phyloP scores from a whole-genome alignment of 164 flowering plant genomes.

The Liquidambar formosana region DNA sequence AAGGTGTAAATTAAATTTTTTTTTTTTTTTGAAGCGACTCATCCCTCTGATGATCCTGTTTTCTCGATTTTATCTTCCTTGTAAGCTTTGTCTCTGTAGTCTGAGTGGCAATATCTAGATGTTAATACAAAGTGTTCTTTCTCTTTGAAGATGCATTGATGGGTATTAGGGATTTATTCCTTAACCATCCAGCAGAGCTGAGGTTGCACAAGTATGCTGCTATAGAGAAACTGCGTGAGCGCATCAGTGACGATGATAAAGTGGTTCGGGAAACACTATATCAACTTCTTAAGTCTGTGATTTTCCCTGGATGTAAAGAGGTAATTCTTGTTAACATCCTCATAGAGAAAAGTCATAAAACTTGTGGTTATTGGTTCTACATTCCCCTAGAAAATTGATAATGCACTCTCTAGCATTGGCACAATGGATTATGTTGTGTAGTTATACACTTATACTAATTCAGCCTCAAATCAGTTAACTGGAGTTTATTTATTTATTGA shows the following conservation, averaged over 20 bases:
- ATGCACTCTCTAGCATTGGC: neutral
- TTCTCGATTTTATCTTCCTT: neutral
- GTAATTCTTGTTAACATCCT: slow-evolving; percentile 27
- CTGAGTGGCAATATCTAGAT: neutral
- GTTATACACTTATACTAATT: too few relatives aligned
- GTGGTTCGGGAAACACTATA: slow-evolving; percentile 71
- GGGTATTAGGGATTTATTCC: slow-evolving; percentile 74
- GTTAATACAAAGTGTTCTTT: neutral
- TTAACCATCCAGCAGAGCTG: slow-evolving; percentile 61
- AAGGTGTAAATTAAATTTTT: too few relatives aligned
- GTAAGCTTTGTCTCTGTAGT: neutral
- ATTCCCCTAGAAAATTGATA: too few relatives aligned
- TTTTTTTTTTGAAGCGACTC: too few relatives aligned
- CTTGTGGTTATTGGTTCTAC: too few relatives aligned
- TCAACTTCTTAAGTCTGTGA: slow-evolving; percentile 63
- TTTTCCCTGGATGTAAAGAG: slow-evolving; percentile 74
- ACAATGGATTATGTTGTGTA: neutral
- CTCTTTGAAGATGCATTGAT: slow-evolving; percentile 65
- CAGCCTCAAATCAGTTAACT: neutral
- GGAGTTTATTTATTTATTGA: neutral
- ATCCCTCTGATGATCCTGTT: neutral
- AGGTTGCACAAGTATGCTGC: slow-evolving; percentile 62
- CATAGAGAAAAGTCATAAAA: neutral
- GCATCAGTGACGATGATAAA: slow-evolving; percentile 81
- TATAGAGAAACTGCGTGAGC: slow-evolving; percentile 85